These are phyloP conservation scores for Linnemannia exigua DNA, from an alignment of 192 early-diverging fungal genomes.

Conservation along the genomic window DNA sequence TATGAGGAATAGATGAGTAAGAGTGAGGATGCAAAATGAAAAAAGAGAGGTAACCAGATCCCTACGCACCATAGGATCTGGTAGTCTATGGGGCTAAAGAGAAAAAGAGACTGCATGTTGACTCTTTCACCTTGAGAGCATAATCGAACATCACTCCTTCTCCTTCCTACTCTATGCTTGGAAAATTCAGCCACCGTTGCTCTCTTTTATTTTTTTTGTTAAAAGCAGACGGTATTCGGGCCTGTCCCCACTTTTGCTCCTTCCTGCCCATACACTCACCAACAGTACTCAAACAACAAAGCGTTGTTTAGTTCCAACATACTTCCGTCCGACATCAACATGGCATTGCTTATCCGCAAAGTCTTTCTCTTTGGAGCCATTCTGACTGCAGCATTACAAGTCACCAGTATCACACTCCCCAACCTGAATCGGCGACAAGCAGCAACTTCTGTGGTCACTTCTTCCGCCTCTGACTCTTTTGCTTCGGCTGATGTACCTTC, in stretches of 20 bases:
- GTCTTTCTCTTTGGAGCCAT: slow-evolving; percentile 8
- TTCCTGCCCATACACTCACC: neutral
- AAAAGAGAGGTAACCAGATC: neutral
- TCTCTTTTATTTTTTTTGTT: neutral
- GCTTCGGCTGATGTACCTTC: neutral
- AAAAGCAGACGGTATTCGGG: neutral
- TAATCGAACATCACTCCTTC: neutral
- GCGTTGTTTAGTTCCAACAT: neutral
- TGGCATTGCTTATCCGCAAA: neutral
- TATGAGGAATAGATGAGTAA: neutral
- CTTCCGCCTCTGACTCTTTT: slow-evolving; percentile 14
- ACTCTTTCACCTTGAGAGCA: neutral
- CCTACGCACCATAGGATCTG: neutral
- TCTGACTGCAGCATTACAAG: neutral
- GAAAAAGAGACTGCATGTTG: neutral
- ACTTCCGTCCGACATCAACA: neutral
- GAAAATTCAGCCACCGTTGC: neutral
- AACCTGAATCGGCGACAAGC: neutral
- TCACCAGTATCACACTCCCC: neutral
- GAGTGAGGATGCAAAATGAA: neutral
- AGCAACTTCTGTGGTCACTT: neutral
- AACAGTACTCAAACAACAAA: neutral
- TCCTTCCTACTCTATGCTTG: neutral
- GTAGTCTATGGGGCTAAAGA: too few species aligned
- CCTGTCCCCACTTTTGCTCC: neutral